Evolutionary conservation across 1,284 basidiomycete genomes (phyloP), one percentile per base, ranked within the genome.

Genomic region (Moesziomyces sp.): DNA sequence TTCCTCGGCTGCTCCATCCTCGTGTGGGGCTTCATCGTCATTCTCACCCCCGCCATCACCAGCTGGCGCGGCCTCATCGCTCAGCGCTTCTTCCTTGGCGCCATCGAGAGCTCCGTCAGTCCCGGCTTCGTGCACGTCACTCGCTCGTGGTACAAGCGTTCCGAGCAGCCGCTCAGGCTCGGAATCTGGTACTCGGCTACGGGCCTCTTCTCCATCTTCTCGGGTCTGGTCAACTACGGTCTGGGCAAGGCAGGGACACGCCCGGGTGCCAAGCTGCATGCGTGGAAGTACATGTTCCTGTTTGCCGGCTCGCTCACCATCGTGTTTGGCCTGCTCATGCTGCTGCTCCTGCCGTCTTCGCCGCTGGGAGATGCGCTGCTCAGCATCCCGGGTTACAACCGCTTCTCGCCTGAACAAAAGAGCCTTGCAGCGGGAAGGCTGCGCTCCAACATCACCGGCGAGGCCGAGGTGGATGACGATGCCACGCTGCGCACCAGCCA

Each of bases 241-340:
- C 78, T 88, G 3, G 86, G 83, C 16, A 78, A 70, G 38, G 82
- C 86, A 0, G 83, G 84, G 11, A 81, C 80, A 10, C 50, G 35
- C 9, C 33, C 52, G 0, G 76, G 77, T 7, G 80, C 85, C 1
- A 60, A 83, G 9, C 68, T 85, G 13, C 80, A 85, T 19, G 83
- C 86, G 0, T 88, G 87, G 87, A 87, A 87, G 77, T 85, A 85
- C 66, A 85, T 87, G 84, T 86, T 86, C 79, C 83, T 86, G 58
- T 87, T 87, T 51, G 86, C 85, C n/a, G 87, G 87, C 2, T 75
- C 81, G 7, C 58, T 86, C 46, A 88, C 87, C 7, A 86, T 87
- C 50, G 46, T 83, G 3, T 87, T 87, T 83, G 82, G 86, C 3
- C 67, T 85, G 24, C 75, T 87, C 21, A 70, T 87, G 58, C 78